Conservation (phyloP, 495 filamentous ascomycete species). For the Penicillium canariense region DNA sequence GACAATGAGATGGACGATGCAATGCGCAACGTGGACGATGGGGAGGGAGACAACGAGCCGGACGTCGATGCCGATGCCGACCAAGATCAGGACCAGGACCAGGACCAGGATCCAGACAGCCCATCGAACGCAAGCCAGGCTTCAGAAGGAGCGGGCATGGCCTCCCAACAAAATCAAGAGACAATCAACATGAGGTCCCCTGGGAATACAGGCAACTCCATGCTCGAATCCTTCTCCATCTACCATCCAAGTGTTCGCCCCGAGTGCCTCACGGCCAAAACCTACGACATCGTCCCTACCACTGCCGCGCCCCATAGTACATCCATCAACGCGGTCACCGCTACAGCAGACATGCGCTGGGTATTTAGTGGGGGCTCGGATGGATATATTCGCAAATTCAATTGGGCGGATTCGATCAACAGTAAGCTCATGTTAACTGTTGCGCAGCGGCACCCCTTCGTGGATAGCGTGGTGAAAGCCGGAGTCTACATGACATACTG, state of each 20-base stretch:
- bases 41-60: constrained; percentile 55
- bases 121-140: constrained; percentile 48
- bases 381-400: constrained; percentile 92
- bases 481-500: constrained; percentile 93
- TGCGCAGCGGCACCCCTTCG: constrained; percentile 93
- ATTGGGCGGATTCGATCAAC: constrained; percentile 93
- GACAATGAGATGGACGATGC: constrained; percentile 64
- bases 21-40: constrained; percentile 1
- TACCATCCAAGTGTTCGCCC: constrained; percentile 67
- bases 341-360: constrained; percentile 94
- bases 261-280: constrained; percentile 75
- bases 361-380: constrained; percentile 92
- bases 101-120: constrained; percentile 54
- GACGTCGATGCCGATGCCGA: constrained; percentile 68
- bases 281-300: constrained; percentile 95
- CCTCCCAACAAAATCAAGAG: constrained; percentile 42
- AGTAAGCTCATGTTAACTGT: constrained; percentile 92
- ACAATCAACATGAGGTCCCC: constrained; percentile 31
- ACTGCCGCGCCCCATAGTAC: constrained; percentile 95
- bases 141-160: constrained; percentile 38
- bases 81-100: constrained; percentile 46
- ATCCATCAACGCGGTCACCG: constrained; percentile 87
- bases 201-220: constrained; percentile 29
- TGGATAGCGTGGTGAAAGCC: constrained; percentile 94
- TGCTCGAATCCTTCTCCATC: constrained; percentile 32